Conservation (phyloP, 164 flowering plant genomes). For the Stephania cephalantha region DNA sequence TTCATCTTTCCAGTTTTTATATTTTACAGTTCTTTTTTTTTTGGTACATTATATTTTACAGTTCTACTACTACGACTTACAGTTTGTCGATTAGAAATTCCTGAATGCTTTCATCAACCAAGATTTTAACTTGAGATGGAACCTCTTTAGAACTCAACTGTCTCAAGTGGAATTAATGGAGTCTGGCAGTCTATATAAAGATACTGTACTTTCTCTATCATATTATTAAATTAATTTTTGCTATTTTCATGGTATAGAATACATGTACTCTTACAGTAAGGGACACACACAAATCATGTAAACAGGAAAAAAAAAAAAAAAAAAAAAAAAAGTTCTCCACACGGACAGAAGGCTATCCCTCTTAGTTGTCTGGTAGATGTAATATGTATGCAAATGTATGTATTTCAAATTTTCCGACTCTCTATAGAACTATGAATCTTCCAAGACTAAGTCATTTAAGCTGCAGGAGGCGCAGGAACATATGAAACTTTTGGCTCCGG, state of each 20-base stretch:
- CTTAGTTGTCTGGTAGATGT: not conserved
- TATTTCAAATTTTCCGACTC: too few species aligned
- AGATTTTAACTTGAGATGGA: not conserved
- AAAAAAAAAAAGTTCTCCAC: not conserved
- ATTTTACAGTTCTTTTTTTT: not conserved
- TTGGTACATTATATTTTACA: not conserved
- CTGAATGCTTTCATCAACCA: not conserved
- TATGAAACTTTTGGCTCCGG: slow-evolving; percentile 39
- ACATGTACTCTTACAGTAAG: not conserved
- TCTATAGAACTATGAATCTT: not conserved
- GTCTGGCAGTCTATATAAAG: not conserved
- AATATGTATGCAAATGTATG: not conserved
- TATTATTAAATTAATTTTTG: not conserved
- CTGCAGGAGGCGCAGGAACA: slow-evolving; percentile 53
- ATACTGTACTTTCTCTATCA: not conserved
- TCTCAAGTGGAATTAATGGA: not conserved
- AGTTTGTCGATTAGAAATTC: not conserved
- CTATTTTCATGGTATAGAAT: not conserved
- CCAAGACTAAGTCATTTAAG: slow-evolving; percentile 15
- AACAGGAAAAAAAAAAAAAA: not conserved
- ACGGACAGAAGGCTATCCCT: not conserved
- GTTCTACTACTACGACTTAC: not conserved
- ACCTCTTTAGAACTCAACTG: not conserved
- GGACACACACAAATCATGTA: not conserved
- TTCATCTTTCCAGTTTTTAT: too few species aligned